Evolutionary conservation across 2,329 filamentous ascomycete species (phyloP), one percentile per base, ranked within the genome.

Genomic region (Ophiosphaerella narmari): DNA sequence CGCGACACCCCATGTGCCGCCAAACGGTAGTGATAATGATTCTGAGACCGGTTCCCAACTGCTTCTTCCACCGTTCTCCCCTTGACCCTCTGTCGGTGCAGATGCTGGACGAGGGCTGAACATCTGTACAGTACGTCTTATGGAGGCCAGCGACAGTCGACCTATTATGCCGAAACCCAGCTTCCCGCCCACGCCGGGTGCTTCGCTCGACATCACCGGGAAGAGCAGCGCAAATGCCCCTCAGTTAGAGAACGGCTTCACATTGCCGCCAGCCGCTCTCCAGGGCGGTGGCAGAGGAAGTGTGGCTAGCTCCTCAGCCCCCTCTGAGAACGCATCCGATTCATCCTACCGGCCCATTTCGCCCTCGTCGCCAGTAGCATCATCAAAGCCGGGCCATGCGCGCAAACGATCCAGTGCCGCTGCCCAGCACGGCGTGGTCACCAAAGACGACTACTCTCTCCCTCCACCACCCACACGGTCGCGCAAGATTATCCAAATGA

Each of bases 401-500:
- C 68, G 66, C 43, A 70, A 69, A 52, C 68, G 68, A 40, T 65
- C 63, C 21, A 72, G 52, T 48, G 60, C 64, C 23, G 56, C 59
- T 37, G 48, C 57, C 7, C 60, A 62, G 16, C 63, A 58, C 12
- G 70, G 68, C 42, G 68, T 76, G 12, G 66, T 75, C 49, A 77
- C 79, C 48, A 86, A 85, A 58, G 82, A 86, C 60, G 78, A 82
- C 40, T 95, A 96, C 71, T 83, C 89, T 8, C 82, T 99, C 13
- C 94, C 94, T 16, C 94, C 94, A 8, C 94, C 93, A 13, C 94
- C 94, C 0, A 96, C 92, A 3, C 82, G 93, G 55, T 90, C 91
- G 36, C 87, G 93, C 65, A 97, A 95, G 77, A 97, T 99, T 70
- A 97, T 97, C 50, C 93, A 97, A 76, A 96, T 97, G 92, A 96